These are phyloP conservation scores for Ceratocystis papillata DNA, from an alignment of 2,329 filamentous ascomycete species.

Conservation along the genomic window DNA sequence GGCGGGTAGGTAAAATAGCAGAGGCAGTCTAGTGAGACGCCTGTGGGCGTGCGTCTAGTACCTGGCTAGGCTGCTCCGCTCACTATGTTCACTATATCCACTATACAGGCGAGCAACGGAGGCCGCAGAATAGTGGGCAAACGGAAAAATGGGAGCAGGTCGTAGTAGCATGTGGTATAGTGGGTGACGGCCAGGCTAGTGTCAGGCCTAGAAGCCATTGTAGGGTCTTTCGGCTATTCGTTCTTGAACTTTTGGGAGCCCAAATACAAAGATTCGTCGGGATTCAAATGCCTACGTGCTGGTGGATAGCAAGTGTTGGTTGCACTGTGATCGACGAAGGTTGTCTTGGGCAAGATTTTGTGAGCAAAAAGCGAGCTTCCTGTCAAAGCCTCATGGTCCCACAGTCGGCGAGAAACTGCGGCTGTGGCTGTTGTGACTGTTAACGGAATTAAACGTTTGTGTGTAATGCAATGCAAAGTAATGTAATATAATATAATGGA, in stretches of 20 bases:
- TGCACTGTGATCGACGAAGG: background rate
- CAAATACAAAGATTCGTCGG: background rate
- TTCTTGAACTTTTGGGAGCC: background rate
- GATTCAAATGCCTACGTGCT: background rate
- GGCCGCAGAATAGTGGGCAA: background rate
- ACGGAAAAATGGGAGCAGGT: constrained; percentile 2
- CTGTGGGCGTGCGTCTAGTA: constrained; percentile 17
- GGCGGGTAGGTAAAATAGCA: background rate
- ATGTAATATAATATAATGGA: too few relatives aligned
- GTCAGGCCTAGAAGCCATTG: constrained; percentile 9
- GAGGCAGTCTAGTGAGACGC: background rate
- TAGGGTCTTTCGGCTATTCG: background rate
- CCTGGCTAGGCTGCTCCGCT: background rate
- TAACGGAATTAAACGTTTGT: constrained; percentile 1
- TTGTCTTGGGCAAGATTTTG: constrained; percentile 1
- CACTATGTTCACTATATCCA: background rate
- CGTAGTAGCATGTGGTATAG: background rate
- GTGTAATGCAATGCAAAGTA: background rate
- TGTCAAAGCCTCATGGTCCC: background rate
- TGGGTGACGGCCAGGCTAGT: constrained; percentile 9
- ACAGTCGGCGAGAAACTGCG: background rate
- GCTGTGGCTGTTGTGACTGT: background rate
- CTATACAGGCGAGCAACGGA: background rate
- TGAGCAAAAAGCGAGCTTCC: background rate
- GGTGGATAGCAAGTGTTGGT: constrained; percentile 1